Percentiles rank a stretch among this genome's conserved stretches.
These are phyloP conservation scores for Suhomyces wounanorum DNA, from an alignment of 1,139 yeast genomes.

Conservation along the genomic window DNA sequence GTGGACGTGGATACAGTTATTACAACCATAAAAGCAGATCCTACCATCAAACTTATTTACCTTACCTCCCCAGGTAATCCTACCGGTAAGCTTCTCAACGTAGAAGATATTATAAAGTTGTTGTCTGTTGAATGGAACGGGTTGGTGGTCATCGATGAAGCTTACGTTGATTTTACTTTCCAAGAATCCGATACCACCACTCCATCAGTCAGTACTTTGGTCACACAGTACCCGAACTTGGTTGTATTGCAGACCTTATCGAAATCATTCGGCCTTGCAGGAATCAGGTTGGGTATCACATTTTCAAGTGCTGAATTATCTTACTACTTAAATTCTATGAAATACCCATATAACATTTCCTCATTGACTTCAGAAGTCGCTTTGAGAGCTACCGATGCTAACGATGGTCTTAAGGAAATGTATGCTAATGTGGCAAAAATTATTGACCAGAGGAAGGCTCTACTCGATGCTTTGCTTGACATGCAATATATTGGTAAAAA, in stretches of 20 bases:
- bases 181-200: conserved; percentile 17
- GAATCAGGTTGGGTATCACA: conserved; percentile 85
- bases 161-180: conserved; percentile 81
- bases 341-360: conserved; percentile 94
- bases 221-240: conserved; percentile 76
- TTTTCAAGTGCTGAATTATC: conserved; percentile 64
- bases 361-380: conserved; percentile 80
- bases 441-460: conserved; percentile 49
- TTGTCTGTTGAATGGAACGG: conserved; percentile 70
- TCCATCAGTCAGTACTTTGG: conserved; percentile 77
- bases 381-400: conserved; percentile 62
- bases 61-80: conserved; percentile 99
- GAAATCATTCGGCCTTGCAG: conserved; percentile 95
- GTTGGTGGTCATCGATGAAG: conserved; percentile 87
- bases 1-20: conserved; percentile 60
- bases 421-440: conserved; percentile 52
- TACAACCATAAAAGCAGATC: conserved; percentile 54
- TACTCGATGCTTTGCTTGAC: conserved; percentile 54
- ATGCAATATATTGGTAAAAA: conserved; percentile 68
- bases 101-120: conserved; percentile 50
- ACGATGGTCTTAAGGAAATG: conserved; percentile 61
- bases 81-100: conserved; percentile 67
- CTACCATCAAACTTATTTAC: conserved; percentile 69
- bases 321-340: conserved; percentile 75
- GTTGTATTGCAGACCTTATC: conserved; percentile 91